Evolutionary conservation across 371 early-diverging fungal genomes (phyloP).

Genomic region (Actinomortierella wolfii): DNA sequence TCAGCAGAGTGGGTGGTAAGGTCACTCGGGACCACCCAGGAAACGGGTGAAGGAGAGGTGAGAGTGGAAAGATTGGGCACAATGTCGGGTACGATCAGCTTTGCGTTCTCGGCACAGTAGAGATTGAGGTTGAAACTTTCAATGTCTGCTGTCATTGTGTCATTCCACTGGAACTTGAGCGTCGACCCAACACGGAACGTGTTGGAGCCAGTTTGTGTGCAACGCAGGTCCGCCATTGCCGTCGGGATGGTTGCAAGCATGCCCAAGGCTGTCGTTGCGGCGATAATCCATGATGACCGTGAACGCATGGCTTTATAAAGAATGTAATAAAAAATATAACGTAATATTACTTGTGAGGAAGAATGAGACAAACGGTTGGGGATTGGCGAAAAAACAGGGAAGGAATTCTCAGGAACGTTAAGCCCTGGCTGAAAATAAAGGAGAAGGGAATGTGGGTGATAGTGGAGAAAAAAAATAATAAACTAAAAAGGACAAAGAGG

Average conservation of each 20-base stretch:
- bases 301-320: neutral
- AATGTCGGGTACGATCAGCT: neutral
- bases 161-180: slow-evolving; percentile 27
- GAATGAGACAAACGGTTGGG: no score
- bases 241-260: slow-evolving; percentile 8
- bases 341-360: no score
- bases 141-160: slow-evolving; percentile 12
- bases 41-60: slow-evolving; percentile 7
- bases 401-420: no score
- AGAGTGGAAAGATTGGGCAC: slow-evolving; percentile 10
- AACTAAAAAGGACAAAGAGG: neutral
- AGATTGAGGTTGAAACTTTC: slow-evolving; percentile 15
- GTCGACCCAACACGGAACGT: slow-evolving; percentile 24
- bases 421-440: no score
- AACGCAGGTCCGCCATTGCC: slow-evolving; percentile 13
- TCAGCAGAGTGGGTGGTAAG: slow-evolving; percentile 8
- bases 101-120: slow-evolving; percentile 17
- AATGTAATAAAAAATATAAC: no score
- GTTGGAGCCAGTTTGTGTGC: slow-evolving; percentile 16
- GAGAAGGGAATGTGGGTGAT: neutral
- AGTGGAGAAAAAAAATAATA: neutral
- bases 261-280: no score
- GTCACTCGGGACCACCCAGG: slow-evolving; percentile 20
- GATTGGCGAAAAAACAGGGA: no score
- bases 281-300: no score